These are phyloP conservation scores for Hygrophoropsis aurantiaca DNA, from an alignment of 768 basidiomycete species.

Conservation along the genomic window DNA sequence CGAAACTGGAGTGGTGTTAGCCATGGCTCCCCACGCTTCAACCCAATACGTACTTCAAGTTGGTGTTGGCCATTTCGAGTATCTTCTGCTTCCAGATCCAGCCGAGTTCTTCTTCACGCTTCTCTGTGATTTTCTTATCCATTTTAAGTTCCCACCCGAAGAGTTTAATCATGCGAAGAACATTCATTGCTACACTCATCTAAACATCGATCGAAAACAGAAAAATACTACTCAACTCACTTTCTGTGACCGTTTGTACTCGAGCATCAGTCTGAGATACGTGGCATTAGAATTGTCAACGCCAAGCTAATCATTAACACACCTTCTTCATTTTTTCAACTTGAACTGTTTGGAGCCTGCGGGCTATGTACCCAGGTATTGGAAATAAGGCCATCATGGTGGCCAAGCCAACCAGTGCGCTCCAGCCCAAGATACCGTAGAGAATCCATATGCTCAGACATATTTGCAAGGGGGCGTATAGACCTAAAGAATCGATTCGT, in stretches of 20 bases:
- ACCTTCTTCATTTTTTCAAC: slow-evolving; percentile 46
- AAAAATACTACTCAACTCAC: slow-evolving; percentile 34
- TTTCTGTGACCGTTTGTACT: slow-evolving; percentile 61
- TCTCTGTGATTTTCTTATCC: slow-evolving; percentile 48
- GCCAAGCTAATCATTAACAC: background rate
- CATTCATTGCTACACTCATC: slow-evolving; percentile 44
- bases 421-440: slow-evolving; percentile 48
- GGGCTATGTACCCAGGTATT: slow-evolving; percentile 56
- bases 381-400: slow-evolving; percentile 55
- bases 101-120: slow-evolving; percentile 60
- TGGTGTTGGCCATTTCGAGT: slow-evolving; percentile 42
- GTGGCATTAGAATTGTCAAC: background rate
- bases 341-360: slow-evolving; percentile 47
- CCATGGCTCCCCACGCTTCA: background rate
- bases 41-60: slow-evolving; percentile 11
- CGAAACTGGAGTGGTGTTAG: slow-evolving; percentile 36
- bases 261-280: slow-evolving; percentile 50
- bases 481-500: background rate
- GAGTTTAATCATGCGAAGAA: slow-evolving; percentile 68
- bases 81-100: slow-evolving; percentile 55
- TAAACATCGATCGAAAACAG: background rate
- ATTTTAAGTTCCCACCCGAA: slow-evolving; percentile 68
- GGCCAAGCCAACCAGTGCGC: slow-evolving; percentile 42
- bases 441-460: slow-evolving; percentile 41
- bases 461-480: slow-evolving; percentile 11